Conservation (phyloP, 2,329 filamentous ascomycete genomes). For the Talaromyces albobiverticillius region DNA sequence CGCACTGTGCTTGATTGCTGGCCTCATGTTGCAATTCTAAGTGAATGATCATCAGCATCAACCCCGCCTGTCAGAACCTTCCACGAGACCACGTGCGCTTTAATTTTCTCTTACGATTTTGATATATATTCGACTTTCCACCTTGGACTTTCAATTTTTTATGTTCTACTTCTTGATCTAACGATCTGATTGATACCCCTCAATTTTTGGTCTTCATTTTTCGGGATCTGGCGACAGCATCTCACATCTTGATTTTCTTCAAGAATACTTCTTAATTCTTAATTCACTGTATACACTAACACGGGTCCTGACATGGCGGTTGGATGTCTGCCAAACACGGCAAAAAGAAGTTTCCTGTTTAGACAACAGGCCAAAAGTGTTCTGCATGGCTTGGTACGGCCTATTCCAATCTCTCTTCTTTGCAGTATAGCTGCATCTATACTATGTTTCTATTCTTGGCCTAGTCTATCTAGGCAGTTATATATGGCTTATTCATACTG, state of each 20-base stretch:
- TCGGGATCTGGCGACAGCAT: conserved; percentile 12
- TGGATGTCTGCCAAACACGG: neutral
- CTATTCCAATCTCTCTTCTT: neutral
- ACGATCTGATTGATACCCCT: conserved; percentile 17
- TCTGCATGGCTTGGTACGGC: neutral
- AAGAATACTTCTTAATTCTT: conserved; percentile 1
- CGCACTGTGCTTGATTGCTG: conserved; percentile 12
- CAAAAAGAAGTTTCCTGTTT: conserved; percentile 1
- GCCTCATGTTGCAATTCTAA: conserved; percentile 15
- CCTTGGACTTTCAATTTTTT: neutral
- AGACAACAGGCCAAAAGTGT: conserved; percentile 3
- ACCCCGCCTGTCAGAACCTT: conserved; percentile 7
- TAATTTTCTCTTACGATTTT: conserved; percentile 4
- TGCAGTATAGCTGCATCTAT: too few species aligned
- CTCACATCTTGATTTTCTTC: conserved; percentile 1
- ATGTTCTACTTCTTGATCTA: conserved; percentile 15
- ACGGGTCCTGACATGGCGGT: conserved; percentile 6
- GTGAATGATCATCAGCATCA: neutral
- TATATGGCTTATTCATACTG: neutral
- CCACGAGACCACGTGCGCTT: conserved; percentile 15
- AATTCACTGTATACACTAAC: conserved; percentile 12
- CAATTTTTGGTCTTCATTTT: conserved; percentile 13
- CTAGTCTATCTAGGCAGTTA: neutral
- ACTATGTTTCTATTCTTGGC: neutral
- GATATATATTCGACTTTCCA: conserved; percentile 1